A percentile compares a stretch with the other conserved stretches of the same genome.
Evolutionary conservation across 495 filamentous ascomycete genomes (phyloP).

Genomic region (Umbilicaria muhlenbergii): DNA sequence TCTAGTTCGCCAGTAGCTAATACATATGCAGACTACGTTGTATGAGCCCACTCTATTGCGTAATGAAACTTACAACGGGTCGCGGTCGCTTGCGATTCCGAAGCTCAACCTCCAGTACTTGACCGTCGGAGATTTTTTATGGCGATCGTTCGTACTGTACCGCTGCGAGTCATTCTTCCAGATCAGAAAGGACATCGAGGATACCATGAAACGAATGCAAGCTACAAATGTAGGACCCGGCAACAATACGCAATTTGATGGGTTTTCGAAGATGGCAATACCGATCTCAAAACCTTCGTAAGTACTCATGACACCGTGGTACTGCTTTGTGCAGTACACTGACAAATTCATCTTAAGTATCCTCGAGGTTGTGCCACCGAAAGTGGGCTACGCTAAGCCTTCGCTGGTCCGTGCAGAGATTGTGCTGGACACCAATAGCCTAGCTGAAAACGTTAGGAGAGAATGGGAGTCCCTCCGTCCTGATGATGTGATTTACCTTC

Average conservation of each 20-base stretch:
- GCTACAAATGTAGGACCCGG: slow-evolving; percentile 48
- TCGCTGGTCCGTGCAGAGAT: slow-evolving; percentile 78
- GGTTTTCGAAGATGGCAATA: slow-evolving; percentile 84
- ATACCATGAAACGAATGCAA: slow-evolving; percentile 59
- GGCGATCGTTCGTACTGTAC: slow-evolving; percentile 79
- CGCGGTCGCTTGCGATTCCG: slow-evolving; percentile 75
- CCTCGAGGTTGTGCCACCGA: slow-evolving; percentile 67
- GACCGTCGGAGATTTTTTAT: slow-evolving; percentile 88
- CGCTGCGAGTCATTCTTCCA: slow-evolving; percentile 89
- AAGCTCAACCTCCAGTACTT: slow-evolving; percentile 95
- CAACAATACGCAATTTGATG: slow-evolving; percentile 52
- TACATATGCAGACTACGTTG: slow-evolving; percentile 27
- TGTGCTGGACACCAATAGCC: slow-evolving; percentile 64
- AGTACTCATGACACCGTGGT: slow-evolving; percentile 5
- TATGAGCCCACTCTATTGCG: slow-evolving; percentile 74
- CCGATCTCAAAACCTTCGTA: slow-evolving; percentile 68
- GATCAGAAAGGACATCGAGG: slow-evolving; percentile 81
- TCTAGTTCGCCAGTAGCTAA: neutral
- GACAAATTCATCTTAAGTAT: slow-evolving; percentile 27
- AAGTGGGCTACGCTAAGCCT: slow-evolving; percentile 75
- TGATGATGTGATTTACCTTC: slow-evolving; percentile 81
- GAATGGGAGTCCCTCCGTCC: slow-evolving; percentile 87
- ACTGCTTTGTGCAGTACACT: slow-evolving; percentile 2
- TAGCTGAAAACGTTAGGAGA: slow-evolving; percentile 55
- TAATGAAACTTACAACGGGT: slow-evolving; percentile 81